Base-by-base conservation (phyloP, 257 asterid genomes). In the Buddleja alternifolia region DNA sequence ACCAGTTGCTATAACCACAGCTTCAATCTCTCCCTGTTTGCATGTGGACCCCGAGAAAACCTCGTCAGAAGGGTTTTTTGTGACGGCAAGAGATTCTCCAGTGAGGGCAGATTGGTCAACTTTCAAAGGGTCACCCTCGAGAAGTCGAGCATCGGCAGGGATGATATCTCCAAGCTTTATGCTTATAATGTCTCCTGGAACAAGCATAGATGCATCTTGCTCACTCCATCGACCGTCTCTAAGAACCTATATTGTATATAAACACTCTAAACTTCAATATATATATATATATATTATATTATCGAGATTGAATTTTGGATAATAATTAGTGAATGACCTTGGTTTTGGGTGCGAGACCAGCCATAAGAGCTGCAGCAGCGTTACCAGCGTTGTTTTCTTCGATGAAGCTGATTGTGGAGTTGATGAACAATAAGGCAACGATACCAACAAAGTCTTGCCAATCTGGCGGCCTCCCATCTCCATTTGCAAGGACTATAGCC, bases 121-220 rank as follows among this genome's bases (percentile, higher is more conserved):
- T 77, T 92, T 92, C 63, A 92, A 71, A 2, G 98, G 90, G 79
- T 92, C 98, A 1, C 98, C 98, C 63, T 92, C 98, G 10, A 92
- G 98, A 73, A 92, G 95, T 40, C 98, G 96, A 63, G 98, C 95
- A 78, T 92, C 98, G 20, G 98, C 98, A 20, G 98, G 98, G 60
- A 92, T 48, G 61, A 92, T 92, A 50, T 92, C 98, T 63, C 98
- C 98, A 32, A 92, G 78, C 68, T 92, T 92, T 72, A 92, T 85
- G 77, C 95, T 92, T 52, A 92, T 77, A 60, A 92, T 92, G 63
- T 92, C 98, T 36, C 98, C 98, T 0, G 98, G 98, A 21, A 92
- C 98, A 21, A 89, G 84, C 60, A 92, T 84, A 16, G 96, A 71
- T 6, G 98, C 96, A n/a, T 92, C 98, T 70, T 92, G 90, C 82